Percentiles rank a stretch among this genome's conserved stretches.
Conservation (phyloP, 148 eudicot species). For the Rhododendron kiyosumense region DNA sequence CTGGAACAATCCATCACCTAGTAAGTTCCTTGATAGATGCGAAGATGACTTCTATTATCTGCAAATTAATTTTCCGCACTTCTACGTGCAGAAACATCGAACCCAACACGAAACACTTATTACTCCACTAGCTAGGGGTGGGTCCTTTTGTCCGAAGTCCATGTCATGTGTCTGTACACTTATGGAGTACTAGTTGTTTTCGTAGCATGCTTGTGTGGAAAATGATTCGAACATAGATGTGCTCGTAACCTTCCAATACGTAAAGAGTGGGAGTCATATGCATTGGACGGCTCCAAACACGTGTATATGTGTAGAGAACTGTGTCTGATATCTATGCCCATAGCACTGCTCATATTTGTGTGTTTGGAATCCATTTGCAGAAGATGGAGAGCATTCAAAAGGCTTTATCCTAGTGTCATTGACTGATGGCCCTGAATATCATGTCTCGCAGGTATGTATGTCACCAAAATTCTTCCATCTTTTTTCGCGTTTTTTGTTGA, state of each 20-base stretch:
- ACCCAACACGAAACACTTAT: not conserved
- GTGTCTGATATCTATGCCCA: not conserved
- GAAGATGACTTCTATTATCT: not conserved
- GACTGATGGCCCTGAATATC: conserved; percentile 30
- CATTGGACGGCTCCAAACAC: not conserved
- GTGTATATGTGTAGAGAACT: not conserved
- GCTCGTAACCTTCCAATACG: not conserved
- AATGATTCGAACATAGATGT: not conserved
- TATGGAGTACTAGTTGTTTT: not conserved
- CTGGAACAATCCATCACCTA: conserved; percentile 16
- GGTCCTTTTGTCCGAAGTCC: not conserved
- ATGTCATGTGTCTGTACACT: not conserved
- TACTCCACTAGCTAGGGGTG: not conserved
- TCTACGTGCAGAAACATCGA: not conserved
- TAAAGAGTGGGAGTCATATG: not conserved
- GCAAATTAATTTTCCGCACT: not conserved
- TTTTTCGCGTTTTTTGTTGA: not conserved
- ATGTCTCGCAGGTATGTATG: conserved; percentile 28
- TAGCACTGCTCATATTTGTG: not conserved
- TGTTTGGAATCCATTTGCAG: conserved; percentile 5
- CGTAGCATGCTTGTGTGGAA: not conserved
- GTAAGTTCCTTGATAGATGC: conserved; percentile 12
- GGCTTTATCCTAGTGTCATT: conserved; percentile 30
- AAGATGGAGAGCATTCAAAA: conserved; percentile 6
- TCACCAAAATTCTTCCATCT: not conserved